Evolutionary conservation across 1,284 basidiomycete species (phyloP), one percentile per base, ranked within the genome.

Genomic region (Melampsora larici-populina): DNA sequence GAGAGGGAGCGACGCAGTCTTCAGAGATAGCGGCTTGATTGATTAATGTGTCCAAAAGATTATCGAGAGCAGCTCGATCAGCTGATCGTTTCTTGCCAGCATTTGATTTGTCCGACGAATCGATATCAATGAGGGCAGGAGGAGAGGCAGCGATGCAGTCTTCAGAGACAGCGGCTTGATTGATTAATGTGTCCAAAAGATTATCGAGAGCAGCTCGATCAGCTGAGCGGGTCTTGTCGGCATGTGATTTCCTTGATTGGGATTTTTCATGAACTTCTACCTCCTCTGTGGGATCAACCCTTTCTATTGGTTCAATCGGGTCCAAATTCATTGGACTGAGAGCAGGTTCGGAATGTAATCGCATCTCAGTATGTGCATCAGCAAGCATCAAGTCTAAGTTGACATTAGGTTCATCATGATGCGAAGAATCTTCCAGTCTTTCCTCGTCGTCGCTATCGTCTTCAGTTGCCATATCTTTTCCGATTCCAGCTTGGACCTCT

Each of bases 361-460:
- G 40, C 55, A 69, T 69, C 60, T 76, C 74, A 48, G 55, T n/a
- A 21, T 43, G 55, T 0, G 67, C 43, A 13, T 64, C 36, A 15
- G 74, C 74, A 26, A 76, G 36, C n/a, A 76, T 43, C 9, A 36
- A 31, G 31, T 76, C 74, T 9, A 76, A 69, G 46, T 76, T 66
- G 31, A 66, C 43, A 17, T 64, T 65, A 21, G 43, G 69, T 24
- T 46, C 65, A n/a, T 68, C 58, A 26, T 64, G 48, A 62, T 65
- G 62, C 11, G 21, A n/a, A n/a, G 26, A 51, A 55, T 49, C 58
- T 26, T 63, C 58, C 2, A 46, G 36, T 15, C 33, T 3, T 9
- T 68, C 66, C n/a, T 48, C 66, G 33, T 29, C 64, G 7, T 76
- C 73, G n/a, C 6, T 43, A 8, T 68, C 66, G 24, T 68, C 66